Base-by-base conservation (phyloP, 192 early-diverging fungal species). In the Mortierella claussenii region DNA sequence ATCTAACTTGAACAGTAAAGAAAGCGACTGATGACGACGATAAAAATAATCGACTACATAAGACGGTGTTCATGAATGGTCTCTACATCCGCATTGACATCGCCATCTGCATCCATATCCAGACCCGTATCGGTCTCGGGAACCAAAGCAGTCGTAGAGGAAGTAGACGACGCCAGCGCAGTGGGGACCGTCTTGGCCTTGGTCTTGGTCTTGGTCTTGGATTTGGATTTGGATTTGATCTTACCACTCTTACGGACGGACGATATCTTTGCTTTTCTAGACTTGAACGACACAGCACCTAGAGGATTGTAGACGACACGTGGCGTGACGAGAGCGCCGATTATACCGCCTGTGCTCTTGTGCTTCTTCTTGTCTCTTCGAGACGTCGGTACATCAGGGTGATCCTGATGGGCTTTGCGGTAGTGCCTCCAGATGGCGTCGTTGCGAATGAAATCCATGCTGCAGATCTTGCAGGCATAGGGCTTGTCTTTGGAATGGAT, bases 401-500 rank as follows among this genome's bases (percentile, higher is more conserved):
- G 73, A 26, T 37, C 65, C 0, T n/a, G 27, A 37, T 76, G 73
- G 4, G 18, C 55, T 20, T 61, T 91, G 62, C 90, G 86, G 48
- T 90, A 88, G 30, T 94, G 92, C 2, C 91, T 79, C 80, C 88
- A 91, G 24, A 94, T 80, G 60, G 92, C 91, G 58, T 94, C 92
- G 59, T 91, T 82, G 0, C 92, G 82, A 26, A 91, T 91, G 83
- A 94, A 94, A 45, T 82, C 74, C 15, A 87, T 81, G 7, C 79
- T 78, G 62, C 92, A 94, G 44, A 87, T 74, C n/a, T 79, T 79
- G 48, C 92, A 94, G 8, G 78, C 83, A 67, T 88, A 90, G 10
- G 92, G 92, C 78, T 87, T 88, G 49, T 86, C 78, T 26, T 89
- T 89, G 36, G 88, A 86, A 48, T 94, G 92, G 20, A 93, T 71